Percentiles rank a stretch among this genome's conserved stretches.
phyloP scores from a whole-genome alignment of 1,284 basidiomycete species.

The Puccinia polysora region DNA sequence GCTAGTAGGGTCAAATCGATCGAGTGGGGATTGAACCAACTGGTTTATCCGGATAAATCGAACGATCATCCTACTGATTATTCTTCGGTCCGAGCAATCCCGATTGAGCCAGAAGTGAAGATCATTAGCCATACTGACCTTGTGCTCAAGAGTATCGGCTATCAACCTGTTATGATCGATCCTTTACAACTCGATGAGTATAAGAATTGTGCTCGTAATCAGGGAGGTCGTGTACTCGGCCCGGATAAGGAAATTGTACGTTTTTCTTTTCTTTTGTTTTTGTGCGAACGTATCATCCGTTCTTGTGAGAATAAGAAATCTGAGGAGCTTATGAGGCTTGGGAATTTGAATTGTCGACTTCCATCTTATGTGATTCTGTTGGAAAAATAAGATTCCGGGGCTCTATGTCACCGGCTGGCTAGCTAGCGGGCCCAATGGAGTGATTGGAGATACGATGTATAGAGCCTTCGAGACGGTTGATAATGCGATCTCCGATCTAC shows the following conservation, averaged over 20 bases:
- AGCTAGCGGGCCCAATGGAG: no score
- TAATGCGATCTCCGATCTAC: no score
- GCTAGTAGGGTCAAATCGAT: background rate
- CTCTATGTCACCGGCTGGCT: no score
- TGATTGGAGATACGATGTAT: no score
- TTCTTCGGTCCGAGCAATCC: background rate
- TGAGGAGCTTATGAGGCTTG: no score
- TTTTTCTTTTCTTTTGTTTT: conserved; percentile 23
- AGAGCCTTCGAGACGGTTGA: no score
- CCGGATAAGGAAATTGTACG: conserved; percentile 51
- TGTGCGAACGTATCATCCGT: no score
- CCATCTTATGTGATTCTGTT: no score
- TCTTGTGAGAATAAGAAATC: no score
- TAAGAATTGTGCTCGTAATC: conserved; percentile 53
- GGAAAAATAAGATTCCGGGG: no score
- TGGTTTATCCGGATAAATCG: background rate
- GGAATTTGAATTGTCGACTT: no score
- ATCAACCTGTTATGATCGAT: conserved; percentile 59
- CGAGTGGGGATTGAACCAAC: conserved; percentile 22
- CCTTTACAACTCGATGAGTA: conserved; percentile 54
- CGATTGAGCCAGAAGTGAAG: conserved; percentile 50
- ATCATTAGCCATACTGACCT: conserved; percentile 65
- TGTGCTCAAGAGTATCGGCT: conserved; percentile 82
- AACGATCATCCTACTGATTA: background rate
- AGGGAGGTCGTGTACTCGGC: conserved; percentile 53